Percentiles rank a stretch among this genome's conserved stretches.
Evolutionary conservation across 1,284 basidiomycete species (phyloP).

Genomic region (Hemileccinum hortonii): DNA sequence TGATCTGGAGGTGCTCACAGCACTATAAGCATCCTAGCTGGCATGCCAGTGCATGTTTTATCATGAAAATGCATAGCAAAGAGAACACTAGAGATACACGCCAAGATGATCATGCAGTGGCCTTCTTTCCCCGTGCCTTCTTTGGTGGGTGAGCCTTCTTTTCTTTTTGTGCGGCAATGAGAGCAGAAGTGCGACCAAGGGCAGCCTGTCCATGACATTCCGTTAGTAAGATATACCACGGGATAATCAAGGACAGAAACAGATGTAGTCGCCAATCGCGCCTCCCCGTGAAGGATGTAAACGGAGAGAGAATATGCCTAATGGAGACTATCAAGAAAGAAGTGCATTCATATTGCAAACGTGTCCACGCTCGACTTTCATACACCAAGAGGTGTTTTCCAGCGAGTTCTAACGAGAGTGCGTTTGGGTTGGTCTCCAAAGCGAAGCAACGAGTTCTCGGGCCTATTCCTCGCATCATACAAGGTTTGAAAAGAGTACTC

Average conservation of each 20-base stretch:
- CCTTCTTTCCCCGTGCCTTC: constrained; percentile 79
- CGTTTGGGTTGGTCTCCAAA: constrained; percentile 33
- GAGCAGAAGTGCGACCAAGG: constrained; percentile 78
- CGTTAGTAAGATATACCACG: constrained; percentile 19
- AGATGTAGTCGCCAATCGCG: constrained; percentile 26
- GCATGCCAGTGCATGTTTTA: constrained; percentile 15
- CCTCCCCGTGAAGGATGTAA: constrained; percentile 14
- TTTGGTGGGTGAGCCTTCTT: constrained; percentile 69
- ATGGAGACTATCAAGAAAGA: constrained; percentile 25
- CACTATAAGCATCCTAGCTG: not conserved
- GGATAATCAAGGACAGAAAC: constrained; percentile 14
- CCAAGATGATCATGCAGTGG: constrained; percentile 24
- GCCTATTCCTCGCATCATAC: not conserved
- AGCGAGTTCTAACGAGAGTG: constrained; percentile 77
- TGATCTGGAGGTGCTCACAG: too few species aligned
- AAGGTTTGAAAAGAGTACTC: constrained; percentile 37
- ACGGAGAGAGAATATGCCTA: constrained; percentile 18
- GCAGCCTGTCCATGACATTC: constrained; percentile 53
- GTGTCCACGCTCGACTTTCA: constrained; percentile 86
- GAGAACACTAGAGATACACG: constrained; percentile 25
- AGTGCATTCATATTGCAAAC: constrained; percentile 67
- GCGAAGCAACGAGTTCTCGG: not conserved
- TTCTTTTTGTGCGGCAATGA: constrained; percentile 69
- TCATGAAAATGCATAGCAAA: constrained; percentile 22
- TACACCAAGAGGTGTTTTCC: constrained; percentile 56